Evolutionary conservation across 352 stramenopile genomes (phyloP), one percentile per base, ranked within the genome.

Genomic region (Elongisporangium anandrum): DNA sequence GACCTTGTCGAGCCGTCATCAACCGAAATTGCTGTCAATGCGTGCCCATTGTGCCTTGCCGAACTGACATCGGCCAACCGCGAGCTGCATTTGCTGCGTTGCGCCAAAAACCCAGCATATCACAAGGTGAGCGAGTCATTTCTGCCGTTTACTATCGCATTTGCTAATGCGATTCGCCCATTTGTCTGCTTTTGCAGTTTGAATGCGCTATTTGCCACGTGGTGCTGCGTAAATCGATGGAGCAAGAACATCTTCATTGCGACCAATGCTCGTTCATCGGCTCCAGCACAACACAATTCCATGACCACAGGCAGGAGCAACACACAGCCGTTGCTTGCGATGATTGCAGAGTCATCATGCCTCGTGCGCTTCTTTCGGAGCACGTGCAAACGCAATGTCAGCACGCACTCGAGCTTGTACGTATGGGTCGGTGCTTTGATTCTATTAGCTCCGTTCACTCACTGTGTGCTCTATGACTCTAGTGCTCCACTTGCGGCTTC

Each of bases 401-500:
- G 34, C 65, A 79, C 17, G 52, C 20, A 2, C 63, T 76, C 19
- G 23, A 68, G 24, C 59, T 69, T 17, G 72, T 82, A 66, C 6
- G 61, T 54, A 50, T 16, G 21, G n/a, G 10, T 15, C 34, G 34
- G 10, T 1, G 1, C 34, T 16, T 45, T 45, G 13, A 17, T 17
- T 0, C 10, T 45, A 12, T 12, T 45, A 3, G 34, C 13, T 45
- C 17, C 3, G 34, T 17, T 17, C 34, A 15, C 5, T 62, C 5
- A 61, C 12, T 13, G 21, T 34, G 16, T 59, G 15, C 20, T 51
- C 39, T 17, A 20, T 63, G 17, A 23, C 47, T 48, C 17, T 8
- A 86, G 79, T 87, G 76, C 22, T 34, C 29, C 2, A 50, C 87
- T 3, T 89, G 77, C 49, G 71, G 72, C 8, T 77, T 90, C 23